Conservation (phyloP, 768 basidiomycete genomes). For the Roridomyces roridus region DNA sequence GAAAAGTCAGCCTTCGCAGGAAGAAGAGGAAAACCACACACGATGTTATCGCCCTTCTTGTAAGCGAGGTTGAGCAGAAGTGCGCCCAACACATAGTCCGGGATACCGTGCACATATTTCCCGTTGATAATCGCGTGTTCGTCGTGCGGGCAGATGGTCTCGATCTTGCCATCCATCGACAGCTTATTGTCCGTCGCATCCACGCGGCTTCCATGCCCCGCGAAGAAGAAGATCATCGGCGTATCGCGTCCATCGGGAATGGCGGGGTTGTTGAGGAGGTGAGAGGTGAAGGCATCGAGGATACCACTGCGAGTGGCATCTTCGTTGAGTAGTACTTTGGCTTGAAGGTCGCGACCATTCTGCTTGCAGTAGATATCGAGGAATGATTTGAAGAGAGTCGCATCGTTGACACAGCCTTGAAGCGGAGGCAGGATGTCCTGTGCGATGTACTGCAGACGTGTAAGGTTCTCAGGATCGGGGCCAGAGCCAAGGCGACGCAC, state of each 20-base stretch:
- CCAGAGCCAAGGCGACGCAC: too few species aligned
- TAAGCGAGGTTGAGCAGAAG: background rate
- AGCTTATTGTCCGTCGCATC: background rate
- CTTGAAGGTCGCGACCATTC: too few species aligned
- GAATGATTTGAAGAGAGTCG: too few species aligned
- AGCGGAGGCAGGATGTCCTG: too few species aligned
- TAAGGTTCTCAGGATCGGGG: too few species aligned
- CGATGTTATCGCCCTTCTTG: conserved; percentile 11
- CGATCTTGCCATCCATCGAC: background rate
- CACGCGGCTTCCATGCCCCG: conserved; percentile 5
- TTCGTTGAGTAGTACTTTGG: too few species aligned
- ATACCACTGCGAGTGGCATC: too few species aligned
- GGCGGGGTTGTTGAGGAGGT: too few species aligned
- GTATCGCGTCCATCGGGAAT: background rate
- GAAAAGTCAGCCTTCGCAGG: background rate
- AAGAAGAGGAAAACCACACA: background rate
- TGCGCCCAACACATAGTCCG: conserved; percentile 2
- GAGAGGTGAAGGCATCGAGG: too few species aligned
- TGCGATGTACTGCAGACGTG: too few species aligned
- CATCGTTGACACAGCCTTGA: too few species aligned
- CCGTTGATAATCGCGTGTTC: background rate
- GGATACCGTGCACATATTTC: conserved; percentile 2
- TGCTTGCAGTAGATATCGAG: too few species aligned
- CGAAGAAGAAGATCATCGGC: conserved; percentile 7
- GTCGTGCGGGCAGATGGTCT: conserved; percentile 14